Percentiles rank a stretch among this genome's conserved stretches.
phyloP scores from a whole-genome alignment of 176 grass and related monocot species.

The Bromus sterilis region DNA sequence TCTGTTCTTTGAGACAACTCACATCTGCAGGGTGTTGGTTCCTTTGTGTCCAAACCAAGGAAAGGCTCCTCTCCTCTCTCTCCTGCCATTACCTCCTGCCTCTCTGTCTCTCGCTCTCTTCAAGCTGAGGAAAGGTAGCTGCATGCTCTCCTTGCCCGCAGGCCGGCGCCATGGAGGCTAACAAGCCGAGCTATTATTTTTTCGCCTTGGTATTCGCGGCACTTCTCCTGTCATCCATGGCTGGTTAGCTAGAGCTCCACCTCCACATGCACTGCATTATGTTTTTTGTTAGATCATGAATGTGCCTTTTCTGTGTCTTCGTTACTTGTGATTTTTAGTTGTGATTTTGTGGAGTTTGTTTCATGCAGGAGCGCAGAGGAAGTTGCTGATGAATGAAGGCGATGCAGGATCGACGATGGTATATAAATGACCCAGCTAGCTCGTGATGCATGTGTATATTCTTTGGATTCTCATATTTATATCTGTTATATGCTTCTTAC shows the following conservation, averaged over 20 bases:
- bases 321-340: neutral
- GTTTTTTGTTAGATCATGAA: neutral
- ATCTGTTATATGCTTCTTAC: too few species aligned
- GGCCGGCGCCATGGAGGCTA: constrained; percentile 25
- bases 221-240: constrained; percentile 37
- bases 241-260: constrained; percentile 12
- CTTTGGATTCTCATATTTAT: neutral
- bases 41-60: constrained; percentile 66
- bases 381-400: constrained; percentile 15
- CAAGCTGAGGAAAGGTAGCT: constrained; percentile 19
- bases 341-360: neutral
- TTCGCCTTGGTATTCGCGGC: constrained; percentile 17
- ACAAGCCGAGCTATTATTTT: constrained; percentile 26
- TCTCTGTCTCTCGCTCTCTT: constrained; percentile 3
- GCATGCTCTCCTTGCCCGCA: constrained; percentile 12
- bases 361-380: constrained; percentile 31
- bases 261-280: neutral
- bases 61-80: constrained; percentile 19
- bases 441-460: neutral
- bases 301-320: neutral
- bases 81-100: constrained; percentile 16
- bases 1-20: constrained; percentile 34
- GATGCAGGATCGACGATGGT: constrained; percentile 18
- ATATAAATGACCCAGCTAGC: constrained; percentile 3
- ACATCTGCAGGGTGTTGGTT: constrained; percentile 34